Conservation (phyloP, 1,284 basidiomycete genomes). For the Chalciporus sp. region DNA sequence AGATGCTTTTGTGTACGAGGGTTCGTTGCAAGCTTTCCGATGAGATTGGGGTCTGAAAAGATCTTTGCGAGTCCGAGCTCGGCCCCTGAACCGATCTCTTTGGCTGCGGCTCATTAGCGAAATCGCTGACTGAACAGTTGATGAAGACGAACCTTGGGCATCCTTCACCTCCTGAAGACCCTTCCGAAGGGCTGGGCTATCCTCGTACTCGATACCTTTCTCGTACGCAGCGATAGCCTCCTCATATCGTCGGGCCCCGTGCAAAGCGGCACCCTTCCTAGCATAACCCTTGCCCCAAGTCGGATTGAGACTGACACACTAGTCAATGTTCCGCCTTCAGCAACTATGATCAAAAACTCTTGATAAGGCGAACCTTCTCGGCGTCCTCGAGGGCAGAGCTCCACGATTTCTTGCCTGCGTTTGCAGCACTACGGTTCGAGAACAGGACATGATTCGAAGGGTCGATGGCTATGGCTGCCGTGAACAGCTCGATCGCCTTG, state of each 20-base stretch:
- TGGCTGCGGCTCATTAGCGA: conserved; percentile 34
- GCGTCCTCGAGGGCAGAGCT: conserved; percentile 84
- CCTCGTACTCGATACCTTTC: conserved; percentile 79
- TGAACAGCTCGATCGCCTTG: conserved; percentile 85
- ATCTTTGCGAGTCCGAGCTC: conserved; percentile 71
- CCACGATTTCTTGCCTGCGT: conserved; percentile 84
- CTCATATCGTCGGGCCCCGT: conserved; percentile 78
- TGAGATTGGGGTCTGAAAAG: conserved; percentile 84
- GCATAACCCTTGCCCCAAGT: conserved; percentile 92
- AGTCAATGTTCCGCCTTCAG: conserved; percentile 5
- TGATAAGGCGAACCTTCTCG: conserved; percentile 69
- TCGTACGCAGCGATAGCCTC: conserved; percentile 87
- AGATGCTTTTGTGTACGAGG: conserved; percentile 86
- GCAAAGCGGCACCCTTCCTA: conserved; percentile 93
- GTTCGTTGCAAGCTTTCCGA: conserved; percentile 84
- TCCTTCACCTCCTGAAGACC: conserved; percentile 87
- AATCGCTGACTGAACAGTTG: not conserved
- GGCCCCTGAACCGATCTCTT: conserved; percentile 44
- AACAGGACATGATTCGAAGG: conserved; percentile 86
- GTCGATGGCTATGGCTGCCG: conserved; percentile 86
- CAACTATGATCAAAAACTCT: conserved; percentile 4
- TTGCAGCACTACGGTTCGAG: conserved; percentile 92
- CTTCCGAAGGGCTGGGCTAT: conserved; percentile 81
- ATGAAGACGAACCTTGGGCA: conserved; percentile 60
- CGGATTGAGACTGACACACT: conserved; percentile 81